A percentile compares a stretch with the other conserved stretches of the same genome.
These are phyloP conservation scores for Acacia melanoxylon DNA, from an alignment of 306 rosid species.

Conservation along the genomic window DNA sequence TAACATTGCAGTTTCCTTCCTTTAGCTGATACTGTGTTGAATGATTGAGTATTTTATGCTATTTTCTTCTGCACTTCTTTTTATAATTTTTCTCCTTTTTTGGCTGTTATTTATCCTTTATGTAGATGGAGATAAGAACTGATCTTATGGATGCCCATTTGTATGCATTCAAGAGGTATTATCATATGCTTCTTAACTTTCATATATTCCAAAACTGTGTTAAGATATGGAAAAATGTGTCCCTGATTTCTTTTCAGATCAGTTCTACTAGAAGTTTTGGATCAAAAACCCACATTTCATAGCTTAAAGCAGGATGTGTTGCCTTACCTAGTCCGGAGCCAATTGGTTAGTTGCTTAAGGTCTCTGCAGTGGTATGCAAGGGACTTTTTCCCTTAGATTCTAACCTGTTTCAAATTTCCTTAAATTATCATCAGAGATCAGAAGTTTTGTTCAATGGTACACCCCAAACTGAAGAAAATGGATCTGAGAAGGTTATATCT, in stretches of 20 bases:
- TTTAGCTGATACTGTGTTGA: not conserved
- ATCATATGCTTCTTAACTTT: conserved; percentile 23
- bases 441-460: conserved; percentile 62
- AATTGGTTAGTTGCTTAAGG: conserved; percentile 75
- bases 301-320: conserved; percentile 87
- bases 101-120: conserved; percentile 21
- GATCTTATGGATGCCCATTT: conserved; percentile 99
- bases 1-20: not conserved
- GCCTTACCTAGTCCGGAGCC: conserved; percentile 95
- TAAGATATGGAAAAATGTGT: conserved; percentile 27
- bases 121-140: conserved; percentile 88
- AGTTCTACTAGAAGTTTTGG: conserved; percentile 80
- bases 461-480: conserved; percentile 76
- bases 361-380: conserved; percentile 30
- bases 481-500: conserved; percentile 61
- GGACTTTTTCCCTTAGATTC: conserved; percentile 28
- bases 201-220: not conserved
- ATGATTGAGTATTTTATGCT: conserved; percentile 11
- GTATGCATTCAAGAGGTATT: conserved; percentile 91
- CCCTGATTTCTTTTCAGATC: conserved; percentile 57
- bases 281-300: conserved; percentile 64
- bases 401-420: conserved; percentile 43
- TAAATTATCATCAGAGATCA: conserved; percentile 62
- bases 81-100: not conserved
- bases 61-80: not conserved